Conservation (phyloP, 805 yeast species). For the Metahyphopichia silvanorum region DNA sequence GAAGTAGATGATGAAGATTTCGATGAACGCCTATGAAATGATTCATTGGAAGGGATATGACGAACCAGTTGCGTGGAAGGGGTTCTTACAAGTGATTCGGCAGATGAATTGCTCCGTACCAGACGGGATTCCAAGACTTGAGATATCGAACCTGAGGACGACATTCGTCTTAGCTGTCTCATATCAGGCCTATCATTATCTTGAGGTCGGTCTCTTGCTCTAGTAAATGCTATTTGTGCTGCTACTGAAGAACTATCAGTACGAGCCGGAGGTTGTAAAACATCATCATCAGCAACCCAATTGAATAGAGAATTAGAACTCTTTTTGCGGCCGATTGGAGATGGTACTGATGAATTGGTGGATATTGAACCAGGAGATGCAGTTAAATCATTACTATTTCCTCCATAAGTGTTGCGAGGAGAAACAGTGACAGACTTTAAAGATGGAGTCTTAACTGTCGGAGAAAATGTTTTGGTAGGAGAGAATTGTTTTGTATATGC, state of each 20-base stretch:
- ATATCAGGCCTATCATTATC: conserved; percentile 4
- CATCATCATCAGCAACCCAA: too few relatives aligned
- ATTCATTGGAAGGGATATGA: conserved; percentile 6
- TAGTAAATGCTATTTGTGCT: conserved; percentile 22
- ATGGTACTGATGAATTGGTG: too few relatives aligned
- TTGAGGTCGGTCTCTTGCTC: conserved; percentile 18
- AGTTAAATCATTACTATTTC: background rate
- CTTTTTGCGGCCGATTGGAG: conserved; percentile 12
- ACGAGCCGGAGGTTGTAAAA: too few relatives aligned
- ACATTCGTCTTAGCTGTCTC: too few relatives aligned
- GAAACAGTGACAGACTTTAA: conserved; percentile 38
- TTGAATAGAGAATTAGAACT: conserved; percentile 5
- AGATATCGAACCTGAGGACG: too few relatives aligned
- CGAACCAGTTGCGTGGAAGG: too few relatives aligned
- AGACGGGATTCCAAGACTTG: too few relatives aligned
- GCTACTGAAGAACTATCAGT: conserved; percentile 15
- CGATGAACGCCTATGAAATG: conserved; percentile 5
- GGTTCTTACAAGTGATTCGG: too few relatives aligned
- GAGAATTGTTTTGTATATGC: conserved; percentile 7
- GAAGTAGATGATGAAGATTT: background rate
- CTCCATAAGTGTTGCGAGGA: conserved; percentile 19
- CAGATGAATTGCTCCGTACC: too few relatives aligned
- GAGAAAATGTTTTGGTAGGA: conserved; percentile 11
- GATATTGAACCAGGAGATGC: too few relatives aligned
- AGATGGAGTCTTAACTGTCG: conserved; percentile 30